Evolutionary conservation across 106 monocot species (phyloP).

Genomic region (Phalaenopsis equestris): DNA sequence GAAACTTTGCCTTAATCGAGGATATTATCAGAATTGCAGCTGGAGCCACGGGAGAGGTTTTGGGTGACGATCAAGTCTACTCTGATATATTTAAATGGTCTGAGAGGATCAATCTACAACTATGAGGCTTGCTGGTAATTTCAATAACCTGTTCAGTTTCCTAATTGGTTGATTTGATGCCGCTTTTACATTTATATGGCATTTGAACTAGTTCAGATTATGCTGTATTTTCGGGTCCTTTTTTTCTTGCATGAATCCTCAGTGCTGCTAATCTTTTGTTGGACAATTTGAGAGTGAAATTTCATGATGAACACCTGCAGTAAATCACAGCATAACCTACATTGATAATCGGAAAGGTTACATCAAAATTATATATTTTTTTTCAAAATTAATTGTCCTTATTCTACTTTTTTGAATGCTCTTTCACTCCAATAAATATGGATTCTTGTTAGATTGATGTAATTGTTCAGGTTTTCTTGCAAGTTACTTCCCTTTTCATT

Average conservation of each 20-base stretch:
- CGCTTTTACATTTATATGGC: neutral
- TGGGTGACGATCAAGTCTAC: conserved; percentile 84
- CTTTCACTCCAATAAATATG: neutral
- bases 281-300: neutral
- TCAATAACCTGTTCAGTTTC: neutral
- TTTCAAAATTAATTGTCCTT: neutral
- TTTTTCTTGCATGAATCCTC: too few species aligned
- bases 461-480: neutral
- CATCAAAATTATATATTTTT: neutral
- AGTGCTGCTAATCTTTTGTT: too few species aligned
- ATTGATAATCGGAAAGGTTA: neutral
- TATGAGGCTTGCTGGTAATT: conserved; percentile 39
- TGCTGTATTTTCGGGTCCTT: neutral
- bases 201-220: neutral
- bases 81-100: conserved; percentile 99
- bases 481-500: neutral
- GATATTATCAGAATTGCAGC: conserved; percentile 94
- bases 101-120: conserved; percentile 63
- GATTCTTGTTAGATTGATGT: neutral
- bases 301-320: neutral
- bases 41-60: conserved; percentile 80
- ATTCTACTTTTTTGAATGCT: neutral
- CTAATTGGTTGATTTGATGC: neutral
- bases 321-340: neutral
- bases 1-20: conserved; percentile 92